Evolutionary conservation across 352 stramenopile genomes (phyloP).

Genomic region (Peronospora belbahrii): DNA sequence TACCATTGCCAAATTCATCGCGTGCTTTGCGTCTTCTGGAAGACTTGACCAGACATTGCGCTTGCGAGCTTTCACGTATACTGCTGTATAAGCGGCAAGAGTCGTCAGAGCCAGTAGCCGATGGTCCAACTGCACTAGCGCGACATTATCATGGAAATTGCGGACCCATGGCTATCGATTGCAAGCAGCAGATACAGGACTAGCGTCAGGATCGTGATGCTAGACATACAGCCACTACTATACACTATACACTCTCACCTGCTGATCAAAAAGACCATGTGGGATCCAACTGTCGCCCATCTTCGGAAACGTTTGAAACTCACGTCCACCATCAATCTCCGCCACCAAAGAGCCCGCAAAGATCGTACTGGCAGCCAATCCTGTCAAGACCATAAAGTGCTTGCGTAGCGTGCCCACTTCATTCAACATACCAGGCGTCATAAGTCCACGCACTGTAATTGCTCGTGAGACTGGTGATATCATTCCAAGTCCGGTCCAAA

Average conservation of each 20-base stretch:
- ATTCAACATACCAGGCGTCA: conserved; percentile 32
- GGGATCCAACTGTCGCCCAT: conserved; percentile 90
- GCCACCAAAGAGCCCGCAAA: conserved; percentile 70
- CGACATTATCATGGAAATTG: conserved; percentile 96
- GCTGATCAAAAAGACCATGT: conserved; percentile 46
- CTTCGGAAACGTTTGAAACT: conserved; percentile 96
- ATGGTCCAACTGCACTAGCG: conserved; percentile 95
- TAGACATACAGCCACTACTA: too few species aligned
- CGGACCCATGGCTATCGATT: conserved; percentile 32
- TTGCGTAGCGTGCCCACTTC: conserved; percentile 49
- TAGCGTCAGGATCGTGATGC: too few species aligned
- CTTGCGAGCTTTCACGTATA: conserved; percentile 54
- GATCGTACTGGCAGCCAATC: conserved; percentile 30
- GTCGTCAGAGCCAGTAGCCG: conserved; percentile 88
- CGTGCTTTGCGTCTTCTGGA: conserved; percentile 45
- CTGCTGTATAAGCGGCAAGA: conserved; percentile 39
- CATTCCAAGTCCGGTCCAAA: conserved; percentile 59
- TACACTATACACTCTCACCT: conserved; percentile 14
- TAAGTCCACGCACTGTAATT: conserved; percentile 46
- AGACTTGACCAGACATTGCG: conserved; percentile 60
- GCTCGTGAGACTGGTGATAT: conserved; percentile 43
- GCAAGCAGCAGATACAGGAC: background rate
- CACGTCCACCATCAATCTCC: conserved; percentile 93
- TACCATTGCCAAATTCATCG: conserved; percentile 45
- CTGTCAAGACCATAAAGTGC: conserved; percentile 39